These are phyloP conservation scores for Barnettozyma californica DNA, from an alignment of 805 yeast species.

Conservation along the genomic window DNA sequence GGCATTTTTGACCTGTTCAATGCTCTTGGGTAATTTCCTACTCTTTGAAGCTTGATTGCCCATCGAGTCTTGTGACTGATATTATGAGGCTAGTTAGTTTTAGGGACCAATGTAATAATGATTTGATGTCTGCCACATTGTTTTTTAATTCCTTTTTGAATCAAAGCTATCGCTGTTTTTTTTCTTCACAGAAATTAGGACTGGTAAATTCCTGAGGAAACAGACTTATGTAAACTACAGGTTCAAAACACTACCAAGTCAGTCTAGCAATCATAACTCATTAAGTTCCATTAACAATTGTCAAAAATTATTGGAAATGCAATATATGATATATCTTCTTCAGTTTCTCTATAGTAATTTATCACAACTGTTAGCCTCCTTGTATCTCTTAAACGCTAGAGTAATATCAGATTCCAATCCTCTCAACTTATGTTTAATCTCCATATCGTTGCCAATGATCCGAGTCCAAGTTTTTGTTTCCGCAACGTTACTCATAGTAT, in stretches of 20 bases:
- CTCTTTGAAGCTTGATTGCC: slow-evolving; percentile 10
- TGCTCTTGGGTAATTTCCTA: slow-evolving; percentile 6
- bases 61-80: slow-evolving; percentile 1
- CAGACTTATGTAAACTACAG: not conserved
- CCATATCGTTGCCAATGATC: not conserved
- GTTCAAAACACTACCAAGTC: not conserved
- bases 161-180: too few species aligned
- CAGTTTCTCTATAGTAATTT: not conserved
- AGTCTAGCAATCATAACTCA: not conserved
- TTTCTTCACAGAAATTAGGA: not conserved
- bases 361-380: not conserved
- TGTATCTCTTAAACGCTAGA: not conserved
- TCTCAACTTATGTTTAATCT: not conserved
- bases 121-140: not conserved
- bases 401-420: not conserved
- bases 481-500: not conserved
- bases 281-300: not conserved
- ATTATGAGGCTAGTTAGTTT: not conserved
- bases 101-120: not conserved
- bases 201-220: too few species aligned
- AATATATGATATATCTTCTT: not conserved
- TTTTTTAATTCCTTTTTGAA: not conserved
- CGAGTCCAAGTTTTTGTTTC: not conserved
- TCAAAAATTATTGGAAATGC: not conserved
- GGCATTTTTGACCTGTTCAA: not conserved